Evolutionary conservation across 371 early-diverging fungal species (phyloP).

Genomic region (Mucor sp.): DNA sequence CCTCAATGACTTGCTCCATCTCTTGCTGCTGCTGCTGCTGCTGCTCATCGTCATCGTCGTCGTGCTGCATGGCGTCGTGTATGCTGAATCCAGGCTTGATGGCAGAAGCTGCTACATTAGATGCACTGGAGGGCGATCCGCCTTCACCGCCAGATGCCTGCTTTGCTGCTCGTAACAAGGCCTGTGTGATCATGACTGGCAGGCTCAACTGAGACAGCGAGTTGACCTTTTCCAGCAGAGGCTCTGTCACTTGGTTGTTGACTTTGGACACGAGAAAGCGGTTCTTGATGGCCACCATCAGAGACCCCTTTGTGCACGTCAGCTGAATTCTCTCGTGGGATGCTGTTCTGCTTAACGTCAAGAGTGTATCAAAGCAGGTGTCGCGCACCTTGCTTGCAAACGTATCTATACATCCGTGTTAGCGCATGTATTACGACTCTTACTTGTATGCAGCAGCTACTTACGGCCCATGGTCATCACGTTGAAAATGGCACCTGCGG

Average conservation of each 20-base stretch:
- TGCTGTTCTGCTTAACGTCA: constrained; percentile 27
- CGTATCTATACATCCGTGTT: constrained; percentile 20
- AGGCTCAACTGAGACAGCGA: constrained; percentile 21
- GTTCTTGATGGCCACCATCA: constrained; percentile 43
- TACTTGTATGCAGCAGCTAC: not conserved
- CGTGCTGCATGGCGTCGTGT: not conserved
- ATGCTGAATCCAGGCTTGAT: not conserved
- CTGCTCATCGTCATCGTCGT: not conserved
- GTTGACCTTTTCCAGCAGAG: constrained; percentile 36
- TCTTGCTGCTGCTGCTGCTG: no score
- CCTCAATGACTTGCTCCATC: not conserved
- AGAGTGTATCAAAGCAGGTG: constrained; percentile 36
- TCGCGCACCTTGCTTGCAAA: constrained; percentile 39
- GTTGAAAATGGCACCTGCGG: constrained; percentile 49
- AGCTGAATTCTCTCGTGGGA: constrained; percentile 44
- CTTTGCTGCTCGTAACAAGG: constrained; percentile 14
- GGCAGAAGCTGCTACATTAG: not conserved
- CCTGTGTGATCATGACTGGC: constrained; percentile 41
- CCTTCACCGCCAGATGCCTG: not conserved
- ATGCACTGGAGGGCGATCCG: not conserved
- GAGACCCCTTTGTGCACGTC: constrained; percentile 38
- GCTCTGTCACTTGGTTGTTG: constrained; percentile 38
- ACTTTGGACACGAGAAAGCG: constrained; percentile 32
- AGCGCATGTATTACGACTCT: not conserved
- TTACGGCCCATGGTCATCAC: constrained; percentile 48